phyloP scores from a whole-genome alignment of 2,329 filamentous ascomycete genomes.

The Arachnomyces sp. region DNA sequence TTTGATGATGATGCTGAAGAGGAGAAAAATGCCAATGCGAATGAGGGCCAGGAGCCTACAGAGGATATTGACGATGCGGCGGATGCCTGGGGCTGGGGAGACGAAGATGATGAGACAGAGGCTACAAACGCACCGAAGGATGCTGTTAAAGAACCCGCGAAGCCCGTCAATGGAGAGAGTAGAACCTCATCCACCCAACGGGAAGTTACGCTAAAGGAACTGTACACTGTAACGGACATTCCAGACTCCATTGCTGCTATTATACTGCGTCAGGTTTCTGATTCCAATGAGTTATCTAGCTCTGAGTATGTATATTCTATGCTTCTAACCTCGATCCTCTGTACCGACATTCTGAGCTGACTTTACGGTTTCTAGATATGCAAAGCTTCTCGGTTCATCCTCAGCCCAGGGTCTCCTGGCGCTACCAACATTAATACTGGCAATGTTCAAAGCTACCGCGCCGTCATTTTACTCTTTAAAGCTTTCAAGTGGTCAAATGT shows the following conservation, averaged over 20 bases:
- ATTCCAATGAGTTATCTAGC: conserved; percentile 32
- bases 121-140: conserved; percentile 24
- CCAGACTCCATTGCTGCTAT: conserved; percentile 62
- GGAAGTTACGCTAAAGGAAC: conserved; percentile 74
- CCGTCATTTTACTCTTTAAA: conserved; percentile 39
- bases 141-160: conserved; percentile 6
- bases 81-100: conserved; percentile 83
- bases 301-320: conserved; percentile 26
- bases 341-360: conserved; percentile 2
- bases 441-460: conserved; percentile 45
- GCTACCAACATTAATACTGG: conserved; percentile 40
- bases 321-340: neutral
- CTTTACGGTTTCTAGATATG: conserved; percentile 17
- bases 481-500: conserved; percentile 50
- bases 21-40: neutral
- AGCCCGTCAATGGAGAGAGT: conserved; percentile 15
- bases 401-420: conserved; percentile 37
- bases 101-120: conserved; percentile 46
- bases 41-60: neutral
- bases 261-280: conserved; percentile 34
- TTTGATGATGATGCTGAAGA: conserved; percentile 36
- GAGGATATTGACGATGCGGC: conserved; percentile 29
- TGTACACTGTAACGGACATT: conserved; percentile 80
- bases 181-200: conserved; percentile 28
- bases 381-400: conserved; percentile 31